Conservation (phyloP, 805 yeast species). For the Saturnispora sekii region DNA sequence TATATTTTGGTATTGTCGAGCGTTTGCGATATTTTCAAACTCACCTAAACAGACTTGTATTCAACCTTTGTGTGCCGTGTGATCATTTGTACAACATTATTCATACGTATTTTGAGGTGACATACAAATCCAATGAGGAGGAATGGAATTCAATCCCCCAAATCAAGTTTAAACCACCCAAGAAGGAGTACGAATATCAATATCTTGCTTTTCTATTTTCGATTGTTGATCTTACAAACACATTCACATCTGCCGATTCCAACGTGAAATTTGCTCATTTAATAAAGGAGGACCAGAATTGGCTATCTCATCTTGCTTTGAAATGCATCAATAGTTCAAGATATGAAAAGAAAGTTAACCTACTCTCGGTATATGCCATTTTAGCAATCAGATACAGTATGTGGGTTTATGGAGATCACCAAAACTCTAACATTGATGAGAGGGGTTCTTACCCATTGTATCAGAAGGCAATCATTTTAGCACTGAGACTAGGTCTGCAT, state of each 20-base stretch:
- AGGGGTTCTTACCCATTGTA: constrained; percentile 8
- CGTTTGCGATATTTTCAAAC: constrained; percentile 12
- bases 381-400: constrained; percentile 3
- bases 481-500: constrained; percentile 3
- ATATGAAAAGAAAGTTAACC: constrained; percentile 4
- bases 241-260: neutral
- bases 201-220: constrained; percentile 1
- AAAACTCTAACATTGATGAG: neutral
- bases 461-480: constrained; percentile 4
- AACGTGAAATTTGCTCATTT: neutral
- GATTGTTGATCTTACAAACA: neutral
- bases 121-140: too few species aligned
- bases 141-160: neutral
- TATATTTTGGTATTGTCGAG: constrained; percentile 12
- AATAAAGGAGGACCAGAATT: neutral
- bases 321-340: constrained; percentile 1
- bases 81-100: constrained; percentile 2
- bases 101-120: constrained; percentile 4
- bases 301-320: constrained; percentile 4
- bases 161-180: neutral
- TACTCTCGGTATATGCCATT: constrained; percentile 8
- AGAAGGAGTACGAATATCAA: constrained; percentile 6
- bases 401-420: constrained; percentile 1
- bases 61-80: constrained; percentile 9
- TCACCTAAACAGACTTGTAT: constrained; percentile 9